phyloP scores from a whole-genome alignment of 495 filamentous ascomycete species.

The Neurospora sp. region DNA sequence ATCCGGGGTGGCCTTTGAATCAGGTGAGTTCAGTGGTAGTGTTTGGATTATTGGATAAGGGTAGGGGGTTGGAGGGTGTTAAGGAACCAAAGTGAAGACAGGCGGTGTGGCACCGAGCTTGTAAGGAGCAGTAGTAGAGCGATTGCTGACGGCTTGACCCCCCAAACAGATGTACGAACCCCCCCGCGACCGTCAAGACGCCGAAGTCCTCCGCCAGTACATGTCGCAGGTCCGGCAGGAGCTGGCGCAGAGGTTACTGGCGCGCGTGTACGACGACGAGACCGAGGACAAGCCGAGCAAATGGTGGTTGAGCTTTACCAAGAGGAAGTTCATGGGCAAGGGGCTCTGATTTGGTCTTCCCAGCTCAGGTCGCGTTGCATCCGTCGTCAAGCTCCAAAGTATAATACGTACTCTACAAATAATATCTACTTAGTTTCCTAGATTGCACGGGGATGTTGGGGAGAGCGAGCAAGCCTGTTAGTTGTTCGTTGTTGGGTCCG shows the following conservation, averaged over 20 bases:
- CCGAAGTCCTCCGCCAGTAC: slow-evolving; percentile 77
- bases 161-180: slow-evolving; percentile 45
- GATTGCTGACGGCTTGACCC: neutral
- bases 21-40: slow-evolving; percentile 40
- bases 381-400: neutral
- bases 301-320: slow-evolving; percentile 98
- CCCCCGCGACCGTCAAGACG: slow-evolving; percentile 76
- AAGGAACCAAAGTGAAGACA: too few species aligned
- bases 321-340: slow-evolving; percentile 99
- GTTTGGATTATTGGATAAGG: too few species aligned
- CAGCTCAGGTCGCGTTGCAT: neutral
- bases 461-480: neutral
- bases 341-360: slow-evolving; percentile 42
- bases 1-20: slow-evolving; percentile 85
- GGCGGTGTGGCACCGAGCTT: too few species aligned
- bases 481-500: neutral
- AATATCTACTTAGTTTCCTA: neutral
- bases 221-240: slow-evolving; percentile 89
- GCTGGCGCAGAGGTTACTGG: slow-evolving; percentile 67
- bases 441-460: neutral
- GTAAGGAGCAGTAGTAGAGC: too few species aligned
- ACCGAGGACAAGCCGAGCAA: slow-evolving; percentile 73
- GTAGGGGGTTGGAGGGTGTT: too few species aligned
- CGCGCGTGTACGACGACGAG: slow-evolving; percentile 78
- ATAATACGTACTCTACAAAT: neutral